phyloP scores from a whole-genome alignment of 1,139 yeast species.

The Candida buenavistaensis region DNA sequence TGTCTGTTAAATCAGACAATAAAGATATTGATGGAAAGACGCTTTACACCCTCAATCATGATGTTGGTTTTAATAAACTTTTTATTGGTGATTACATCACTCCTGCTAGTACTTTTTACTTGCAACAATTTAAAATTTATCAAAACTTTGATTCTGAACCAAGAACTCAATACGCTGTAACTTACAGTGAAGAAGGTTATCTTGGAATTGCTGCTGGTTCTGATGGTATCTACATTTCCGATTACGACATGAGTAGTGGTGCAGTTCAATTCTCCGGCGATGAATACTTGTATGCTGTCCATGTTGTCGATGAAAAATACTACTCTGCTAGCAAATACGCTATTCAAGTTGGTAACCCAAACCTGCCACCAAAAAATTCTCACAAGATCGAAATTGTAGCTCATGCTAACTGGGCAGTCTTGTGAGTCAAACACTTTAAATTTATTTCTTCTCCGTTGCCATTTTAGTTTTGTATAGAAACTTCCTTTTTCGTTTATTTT shows the following conservation, averaged over 20 bases:
- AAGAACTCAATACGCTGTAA: conserved; percentile 1
- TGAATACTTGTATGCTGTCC: conserved; percentile 5
- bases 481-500: conserved; percentile 2
- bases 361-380: conserved; percentile 1
- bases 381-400: conserved; percentile 1
- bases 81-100: conserved; percentile 3
- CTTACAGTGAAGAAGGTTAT: conserved; percentile 1
- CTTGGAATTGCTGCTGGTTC: conserved; percentile 6
- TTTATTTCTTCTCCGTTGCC: too few species aligned
- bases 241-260: neutral
- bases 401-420: conserved; percentile 3
- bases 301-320: conserved; percentile 3
- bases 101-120: conserved; percentile 4
- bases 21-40: conserved; percentile 1
- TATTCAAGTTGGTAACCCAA: conserved; percentile 4
- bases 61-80: conserved; percentile 3
- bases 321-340: conserved; percentile 5
- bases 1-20: conserved; percentile 4
- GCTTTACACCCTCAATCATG: conserved; percentile 2
- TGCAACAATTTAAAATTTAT: conserved; percentile 1
- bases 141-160: conserved; percentile 1
- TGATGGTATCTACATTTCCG: conserved; percentile 5
- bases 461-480: too few species aligned
- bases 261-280: conserved; percentile 3
- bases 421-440: neutral